A percentile compares a stretch with the other conserved stretches of the same genome.
These are phyloP conservation scores for Yamadazyma atlantica DNA, from an alignment of 1,139 yeast species.

Conservation along the genomic window DNA sequence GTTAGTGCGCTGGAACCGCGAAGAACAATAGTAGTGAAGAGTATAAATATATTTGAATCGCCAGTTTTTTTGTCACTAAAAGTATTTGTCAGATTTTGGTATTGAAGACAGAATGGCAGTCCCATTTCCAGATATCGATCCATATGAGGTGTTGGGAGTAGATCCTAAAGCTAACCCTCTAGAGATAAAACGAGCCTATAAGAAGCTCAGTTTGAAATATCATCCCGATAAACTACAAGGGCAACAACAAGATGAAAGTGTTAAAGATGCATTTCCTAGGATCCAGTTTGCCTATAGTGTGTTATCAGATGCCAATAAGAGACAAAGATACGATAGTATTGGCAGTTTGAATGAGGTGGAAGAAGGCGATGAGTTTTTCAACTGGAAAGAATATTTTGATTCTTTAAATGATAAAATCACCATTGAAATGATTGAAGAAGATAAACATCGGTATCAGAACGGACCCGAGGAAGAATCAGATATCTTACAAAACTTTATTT, in stretches of 20 bases:
- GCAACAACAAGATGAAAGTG: slow-evolving; percentile 12
- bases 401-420: slow-evolving; percentile 62
- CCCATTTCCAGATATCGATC: slow-evolving; percentile 61
- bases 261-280: slow-evolving; percentile 52
- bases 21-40: too few relatives aligned
- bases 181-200: slow-evolving; percentile 69
- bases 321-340: slow-evolving; percentile 63
- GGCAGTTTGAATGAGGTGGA: slow-evolving; percentile 58
- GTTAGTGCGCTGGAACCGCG: too few relatives aligned
- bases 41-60: too few relatives aligned
- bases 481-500: slow-evolving; percentile 56
- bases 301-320: slow-evolving; percentile 55
- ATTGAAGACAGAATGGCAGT: too few relatives aligned
- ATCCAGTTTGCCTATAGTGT: slow-evolving; percentile 77
- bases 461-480: slow-evolving; percentile 70
- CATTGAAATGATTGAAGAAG: slow-evolving; percentile 72
- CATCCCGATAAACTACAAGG: slow-evolving; percentile 79
- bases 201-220: slow-evolving; percentile 62
- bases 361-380: slow-evolving; percentile 39
- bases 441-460: slow-evolving; percentile 60
- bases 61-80: too few relatives aligned
- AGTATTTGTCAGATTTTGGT: too few relatives aligned
- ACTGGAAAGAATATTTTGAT: slow-evolving; percentile 68
- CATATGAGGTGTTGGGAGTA: slow-evolving; percentile 60
- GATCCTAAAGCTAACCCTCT: slow-evolving; percentile 41